These are phyloP conservation scores for Penicillium subrubescens DNA, from an alignment of 495 filamentous ascomycete genomes.

Conservation along the genomic window DNA sequence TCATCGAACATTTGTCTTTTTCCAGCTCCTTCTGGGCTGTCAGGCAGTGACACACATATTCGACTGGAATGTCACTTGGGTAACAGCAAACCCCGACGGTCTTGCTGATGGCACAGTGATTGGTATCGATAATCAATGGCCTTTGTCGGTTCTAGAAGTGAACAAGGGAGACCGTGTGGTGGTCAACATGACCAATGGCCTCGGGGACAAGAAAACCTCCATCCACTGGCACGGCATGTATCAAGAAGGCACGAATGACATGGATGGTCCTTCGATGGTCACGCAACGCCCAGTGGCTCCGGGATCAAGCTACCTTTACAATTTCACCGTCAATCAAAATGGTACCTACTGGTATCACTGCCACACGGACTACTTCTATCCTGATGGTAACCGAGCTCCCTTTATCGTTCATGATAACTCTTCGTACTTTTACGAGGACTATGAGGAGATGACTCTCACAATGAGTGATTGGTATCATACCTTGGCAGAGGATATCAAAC, in stretches of 20 bases:
- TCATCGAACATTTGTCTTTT: neutral
- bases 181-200: constrained; percentile 70
- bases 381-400: constrained; percentile 73
- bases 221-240: constrained; percentile 70
- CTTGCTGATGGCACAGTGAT: constrained; percentile 64
- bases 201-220: constrained; percentile 72
- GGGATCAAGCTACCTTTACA: constrained; percentile 18
- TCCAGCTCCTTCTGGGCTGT: too few relatives aligned
- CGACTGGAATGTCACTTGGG: constrained; percentile 79
- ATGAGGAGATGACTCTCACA: constrained; percentile 61
- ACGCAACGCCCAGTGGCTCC: constrained; percentile 70
- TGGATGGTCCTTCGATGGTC: constrained; percentile 65
- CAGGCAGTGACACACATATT: too few relatives aligned
- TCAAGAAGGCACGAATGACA: constrained; percentile 70
- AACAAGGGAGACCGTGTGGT: constrained; percentile 72
- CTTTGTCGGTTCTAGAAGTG: constrained; percentile 67
- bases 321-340: constrained; percentile 62
- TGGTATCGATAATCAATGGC: constrained; percentile 83
- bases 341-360: constrained; percentile 90
- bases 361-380: constrained; percentile 70
- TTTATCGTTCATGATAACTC: constrained; percentile 72
- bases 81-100: constrained; percentile 80
- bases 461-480: constrained; percentile 67
- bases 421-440: constrained; percentile 64
- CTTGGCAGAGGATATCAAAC: constrained; percentile 51